Evolutionary conservation across 2,329 filamentous ascomycete species (phyloP).

Genomic region (Incumbomyces lentus): DNA sequence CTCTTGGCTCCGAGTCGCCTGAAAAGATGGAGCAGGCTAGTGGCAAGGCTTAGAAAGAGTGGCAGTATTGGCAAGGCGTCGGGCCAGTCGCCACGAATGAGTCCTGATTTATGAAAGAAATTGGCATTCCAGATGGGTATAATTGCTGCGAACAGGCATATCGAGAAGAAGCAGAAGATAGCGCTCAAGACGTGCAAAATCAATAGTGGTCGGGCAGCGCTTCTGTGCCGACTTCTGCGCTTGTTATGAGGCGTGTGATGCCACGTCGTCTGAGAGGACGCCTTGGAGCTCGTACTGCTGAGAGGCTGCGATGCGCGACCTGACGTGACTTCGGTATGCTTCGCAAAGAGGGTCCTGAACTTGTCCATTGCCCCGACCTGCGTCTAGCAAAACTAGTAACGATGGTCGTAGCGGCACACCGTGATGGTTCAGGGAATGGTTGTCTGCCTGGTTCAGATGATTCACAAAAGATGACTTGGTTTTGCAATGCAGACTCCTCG

Average conservation of each 20-base stretch:
- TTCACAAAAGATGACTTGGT: too few species aligned
- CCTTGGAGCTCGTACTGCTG: not conserved
- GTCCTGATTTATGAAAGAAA: slow-evolving; percentile 22
- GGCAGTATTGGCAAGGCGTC: slow-evolving; percentile 24
- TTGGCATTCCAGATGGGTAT: slow-evolving; percentile 23
- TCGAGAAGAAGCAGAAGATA: slow-evolving; percentile 21
- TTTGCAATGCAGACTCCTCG: too few species aligned
- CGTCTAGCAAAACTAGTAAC: too few species aligned
- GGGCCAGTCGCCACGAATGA: slow-evolving; percentile 24
- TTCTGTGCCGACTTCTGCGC: not conserved
- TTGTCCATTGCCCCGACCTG: too few species aligned
- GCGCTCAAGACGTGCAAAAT: slow-evolving; percentile 11
- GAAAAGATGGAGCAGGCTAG: slow-evolving; percentile 10
- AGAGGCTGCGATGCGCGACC: too few species aligned
- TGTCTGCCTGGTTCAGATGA: too few species aligned
- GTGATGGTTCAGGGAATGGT: too few species aligned
- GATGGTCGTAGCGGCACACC: too few species aligned
- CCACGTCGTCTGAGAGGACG: not conserved
- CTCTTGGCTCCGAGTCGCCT: slow-evolving; percentile 4
- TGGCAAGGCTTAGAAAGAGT: slow-evolving; percentile 16
- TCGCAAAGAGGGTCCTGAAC: too few species aligned
- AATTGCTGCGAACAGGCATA: slow-evolving; percentile 22
- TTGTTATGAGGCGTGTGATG: not conserved
- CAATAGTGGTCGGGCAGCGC: not conserved
- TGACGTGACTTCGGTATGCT: too few species aligned